Evolutionary conservation across 2,329 filamentous ascomycete genomes (phyloP).

Genomic region (Diaporthe helianthi): DNA sequence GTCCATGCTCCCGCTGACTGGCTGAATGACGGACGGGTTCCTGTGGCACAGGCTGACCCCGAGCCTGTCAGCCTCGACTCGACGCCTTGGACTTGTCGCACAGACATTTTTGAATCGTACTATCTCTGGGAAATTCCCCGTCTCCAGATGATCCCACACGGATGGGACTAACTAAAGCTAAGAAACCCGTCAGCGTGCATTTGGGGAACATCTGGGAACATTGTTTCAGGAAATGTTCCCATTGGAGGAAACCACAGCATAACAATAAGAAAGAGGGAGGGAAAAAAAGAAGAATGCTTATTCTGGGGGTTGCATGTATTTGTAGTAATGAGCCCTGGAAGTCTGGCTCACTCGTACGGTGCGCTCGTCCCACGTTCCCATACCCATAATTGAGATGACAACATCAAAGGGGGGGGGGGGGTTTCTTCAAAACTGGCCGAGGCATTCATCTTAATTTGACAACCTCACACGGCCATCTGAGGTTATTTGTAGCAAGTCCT

Average conservation of each 20-base stretch:
- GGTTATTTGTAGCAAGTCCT: conserved; percentile 28
- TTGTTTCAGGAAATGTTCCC: conserved; percentile 22
- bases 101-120: background rate
- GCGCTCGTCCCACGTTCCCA: conserved; percentile 6
- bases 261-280: background rate
- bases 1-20: background rate
- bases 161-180: conserved; percentile 11
- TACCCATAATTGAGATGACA: conserved; percentile 27
- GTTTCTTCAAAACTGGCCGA: conserved; percentile 15
- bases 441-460: conserved; percentile 26
- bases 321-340: background rate
- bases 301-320: background rate
- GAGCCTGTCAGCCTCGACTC: background rate
- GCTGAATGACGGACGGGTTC: background rate
- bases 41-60: background rate
- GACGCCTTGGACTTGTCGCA: too few species aligned
- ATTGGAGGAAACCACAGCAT: background rate
- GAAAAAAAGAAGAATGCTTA: background rate
- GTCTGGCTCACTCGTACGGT: background rate
- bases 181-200: conserved; percentile 12
- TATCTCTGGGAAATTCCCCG: conserved; percentile 26
- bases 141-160: conserved; percentile 10
- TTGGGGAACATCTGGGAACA: conserved; percentile 3
- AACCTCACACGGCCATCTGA: conserved; percentile 10
- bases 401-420: conserved; percentile 19